Evolutionary conservation across 441 rosid genomes (phyloP).

Genomic region (Manihot esculenta): DNA sequence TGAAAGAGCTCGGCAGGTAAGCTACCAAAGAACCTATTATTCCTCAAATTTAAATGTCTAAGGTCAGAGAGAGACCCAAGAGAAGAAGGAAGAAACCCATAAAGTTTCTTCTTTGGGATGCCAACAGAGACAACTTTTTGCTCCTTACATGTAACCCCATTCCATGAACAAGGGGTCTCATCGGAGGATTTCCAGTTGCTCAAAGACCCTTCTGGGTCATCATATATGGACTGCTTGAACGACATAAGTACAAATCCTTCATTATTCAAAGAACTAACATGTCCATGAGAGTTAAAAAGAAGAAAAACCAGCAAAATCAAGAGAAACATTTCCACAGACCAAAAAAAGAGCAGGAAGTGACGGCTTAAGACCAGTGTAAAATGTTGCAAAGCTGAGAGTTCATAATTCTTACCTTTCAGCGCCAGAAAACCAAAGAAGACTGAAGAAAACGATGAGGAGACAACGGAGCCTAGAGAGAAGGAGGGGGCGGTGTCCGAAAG

Average conservation of each 20-base stretch:
- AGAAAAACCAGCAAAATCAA: constrained; percentile 40
- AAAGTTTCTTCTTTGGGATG: constrained; percentile 80
- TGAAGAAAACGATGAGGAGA: constrained; percentile 23
- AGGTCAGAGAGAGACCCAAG: constrained; percentile 78
- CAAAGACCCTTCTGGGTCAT: constrained; percentile 83
- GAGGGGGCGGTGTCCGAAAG: not conserved
- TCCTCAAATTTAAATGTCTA: constrained; percentile 86
- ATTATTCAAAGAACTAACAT: constrained; percentile 44
- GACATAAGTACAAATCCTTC: constrained; percentile 79
- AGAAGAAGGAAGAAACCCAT: constrained; percentile 70
- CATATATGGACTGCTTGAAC: constrained; percentile 56
- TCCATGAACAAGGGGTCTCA: constrained; percentile 81
- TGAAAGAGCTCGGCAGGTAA: constrained; percentile 70
- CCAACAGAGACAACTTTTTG: constrained; percentile 72
- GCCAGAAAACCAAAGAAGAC: constrained; percentile 26
- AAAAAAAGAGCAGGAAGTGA: constrained; percentile 19
- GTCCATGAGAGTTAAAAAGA: constrained; percentile 35
- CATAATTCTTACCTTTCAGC: constrained; percentile 37
- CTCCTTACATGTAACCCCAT: constrained; percentile 88
- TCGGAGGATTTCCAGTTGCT: constrained; percentile 83
- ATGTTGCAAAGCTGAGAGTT: constrained; percentile 9
- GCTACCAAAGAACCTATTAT: constrained; percentile 61
- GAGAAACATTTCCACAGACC: constrained; percentile 35
- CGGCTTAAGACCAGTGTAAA: constrained; percentile 15
- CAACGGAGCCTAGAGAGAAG: constrained; percentile 16